Base-by-base conservation (phyloP, 257 asterid species). In the Nicotiana benthamiana region DNA sequence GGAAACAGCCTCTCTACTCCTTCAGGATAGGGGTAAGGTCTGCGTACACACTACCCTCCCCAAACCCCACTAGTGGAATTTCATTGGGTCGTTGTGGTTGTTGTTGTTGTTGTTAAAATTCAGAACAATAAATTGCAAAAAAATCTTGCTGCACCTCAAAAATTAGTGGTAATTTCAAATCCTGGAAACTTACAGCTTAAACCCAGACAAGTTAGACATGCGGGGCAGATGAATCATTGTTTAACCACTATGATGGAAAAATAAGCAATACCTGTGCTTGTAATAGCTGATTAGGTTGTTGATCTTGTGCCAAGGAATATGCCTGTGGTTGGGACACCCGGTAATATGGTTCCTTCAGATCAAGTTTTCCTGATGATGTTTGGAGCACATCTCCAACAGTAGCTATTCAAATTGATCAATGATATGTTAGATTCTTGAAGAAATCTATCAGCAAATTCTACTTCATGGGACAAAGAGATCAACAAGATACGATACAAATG, bases 271-370 rank as follows among this genome's bases (percentile, higher is more conserved):
- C 99, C 98, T 91, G 97, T 30, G 95, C 76, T 83, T 96, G 97
- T 74, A 95, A 86, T 53, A 92, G 89, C 83, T 87, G 97, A 80
- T 86, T 75, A 30, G 91, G 87, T 78, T 86, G 97, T 70, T 88
- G 97, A 57, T 95, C 99, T 91, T 91, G 98, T 51, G 91, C 63
- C 74, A 82, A 51, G 7, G 97, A 92, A 87, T 93, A 95, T 36
- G 87, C 89, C 83, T 88, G 98, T 52, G 97, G 95, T 85, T 95
- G 99, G 87, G 99, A 95, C 99, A 95, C 91, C 77, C 99, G 89
- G 82, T 95, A 95, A 83, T 95, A 95, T 56, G 99, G 99, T 85
- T 95, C 99, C 81, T 95, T 95, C 62, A 95, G 94, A 51, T 95
- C 99, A 79, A 95, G 87, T 82, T 91, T 95, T 8, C 97, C 96